Conservation (phyloP, 129 eudicot genomes). For the Tagetes patula region DNA sequence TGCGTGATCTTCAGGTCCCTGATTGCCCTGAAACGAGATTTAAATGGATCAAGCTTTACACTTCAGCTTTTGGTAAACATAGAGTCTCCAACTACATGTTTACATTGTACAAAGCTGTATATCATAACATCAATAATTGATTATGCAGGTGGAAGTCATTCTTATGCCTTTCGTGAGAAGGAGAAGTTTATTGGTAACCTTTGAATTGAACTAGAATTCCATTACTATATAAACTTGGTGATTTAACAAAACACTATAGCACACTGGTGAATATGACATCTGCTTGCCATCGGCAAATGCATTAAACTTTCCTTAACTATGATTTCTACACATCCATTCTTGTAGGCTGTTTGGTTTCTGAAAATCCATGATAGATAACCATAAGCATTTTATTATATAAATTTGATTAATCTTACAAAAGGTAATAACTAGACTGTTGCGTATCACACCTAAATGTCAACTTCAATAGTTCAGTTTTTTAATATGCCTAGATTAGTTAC, state of each 20-base stretch:
- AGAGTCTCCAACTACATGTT: slow-evolving; percentile 29
- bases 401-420: neutral
- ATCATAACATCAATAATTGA: slow-evolving; percentile 13
- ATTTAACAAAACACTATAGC: neutral
- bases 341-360: slow-evolving; percentile 4
- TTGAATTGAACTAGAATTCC: slow-evolving; percentile 12
- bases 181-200: slow-evolving; percentile 89
- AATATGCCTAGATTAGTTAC: neutral
- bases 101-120: slow-evolving; percentile 3
- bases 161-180: slow-evolving; percentile 75
- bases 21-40: slow-evolving; percentile 65
- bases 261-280: neutral
- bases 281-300: slow-evolving; percentile 15
- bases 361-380: neutral
- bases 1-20: slow-evolving; percentile 91
- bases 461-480: neutral
- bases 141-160: slow-evolving; percentile 84
- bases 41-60: slow-evolving; percentile 73
- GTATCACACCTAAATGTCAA: neutral
- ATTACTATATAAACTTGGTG: slow-evolving; percentile 4
- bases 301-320: slow-evolving; percentile 16
- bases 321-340: slow-evolving; percentile 10
- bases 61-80: slow-evolving; percentile 63
- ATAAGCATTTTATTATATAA: neutral
- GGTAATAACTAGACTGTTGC: neutral